Evolutionary conservation across 306 rosid genomes (phyloP).

Genomic region (Ormosia emarginata): DNA sequence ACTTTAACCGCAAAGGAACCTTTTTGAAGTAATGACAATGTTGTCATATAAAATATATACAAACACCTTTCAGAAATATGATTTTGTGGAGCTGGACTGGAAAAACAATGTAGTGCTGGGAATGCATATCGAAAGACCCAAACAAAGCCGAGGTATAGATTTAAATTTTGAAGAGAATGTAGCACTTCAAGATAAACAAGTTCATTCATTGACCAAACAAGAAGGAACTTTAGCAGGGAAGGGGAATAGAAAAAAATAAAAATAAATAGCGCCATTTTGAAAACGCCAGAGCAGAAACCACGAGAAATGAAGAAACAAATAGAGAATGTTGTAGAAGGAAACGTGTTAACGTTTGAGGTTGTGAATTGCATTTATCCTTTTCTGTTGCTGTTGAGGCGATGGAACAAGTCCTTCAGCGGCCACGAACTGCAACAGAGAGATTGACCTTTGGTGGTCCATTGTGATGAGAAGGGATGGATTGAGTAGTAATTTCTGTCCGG

Average conservation of each 20-base stretch:
- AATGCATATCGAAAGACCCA: neutral
- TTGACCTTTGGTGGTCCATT: conserved; percentile 35
- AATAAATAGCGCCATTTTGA: neutral
- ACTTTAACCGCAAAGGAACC: neutral
- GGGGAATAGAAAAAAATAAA: neutral
- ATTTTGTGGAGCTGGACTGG: neutral
- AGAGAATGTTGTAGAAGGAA: conserved; percentile 1
- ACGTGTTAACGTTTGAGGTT: conserved; percentile 49
- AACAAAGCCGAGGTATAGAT: neutral
- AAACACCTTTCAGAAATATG: neutral
- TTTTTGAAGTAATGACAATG: neutral
- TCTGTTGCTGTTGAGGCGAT: conserved; percentile 25
- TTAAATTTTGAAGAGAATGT: too few species aligned
- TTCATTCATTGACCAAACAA: neutral
- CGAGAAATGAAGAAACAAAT: neutral
- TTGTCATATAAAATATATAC: neutral
- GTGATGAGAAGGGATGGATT: conserved; percentile 1
- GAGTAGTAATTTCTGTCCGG: too few species aligned
- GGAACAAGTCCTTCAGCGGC: conserved; percentile 41
- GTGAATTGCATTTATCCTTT: conserved; percentile 24
- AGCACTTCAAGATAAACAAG: neutral
- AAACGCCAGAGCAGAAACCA: neutral
- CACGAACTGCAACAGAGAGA: conserved; percentile 36
- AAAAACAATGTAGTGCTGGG: too few species aligned
- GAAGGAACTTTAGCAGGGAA: neutral